Base-by-base conservation (phyloP, 2,329 filamentous ascomycete species). In the Fusarium vanettenii region DNA sequence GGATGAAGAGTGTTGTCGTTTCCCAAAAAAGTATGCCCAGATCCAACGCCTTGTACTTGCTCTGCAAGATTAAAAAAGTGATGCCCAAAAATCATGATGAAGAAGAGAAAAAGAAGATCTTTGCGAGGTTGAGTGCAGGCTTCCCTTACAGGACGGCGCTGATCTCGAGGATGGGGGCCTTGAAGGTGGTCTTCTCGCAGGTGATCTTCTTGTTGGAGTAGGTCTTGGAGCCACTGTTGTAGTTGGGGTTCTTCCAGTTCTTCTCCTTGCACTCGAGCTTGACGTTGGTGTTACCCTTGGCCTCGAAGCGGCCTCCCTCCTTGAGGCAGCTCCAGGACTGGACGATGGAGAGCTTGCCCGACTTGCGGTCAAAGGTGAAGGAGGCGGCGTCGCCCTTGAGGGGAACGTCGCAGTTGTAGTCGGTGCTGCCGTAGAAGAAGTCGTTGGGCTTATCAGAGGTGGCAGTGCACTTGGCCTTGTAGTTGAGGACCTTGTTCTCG, bases 241-340 rank as follows among this genome's bases (percentile, higher is more conserved):
- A 84, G 76, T 82, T 67, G 20, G 73, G 52, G 73, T 81, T 83
- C 73, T 81, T 62, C 71, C 72, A 80, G 8, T 22, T 72, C 57
- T 74, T 73, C 60, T 81, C 79, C 18, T 74, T 56, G 73, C 81
- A 82, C n/a, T 71, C 39, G 20, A 80, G 72, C 20, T 80, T 67
- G 59, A 80, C 76, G 18, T 72, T 74, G 14, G 69, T 73, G 22
- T 69, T 70, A 45, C 81, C 81, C 69, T 73, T 77, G 67, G 82
- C 82, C 43, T 71, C 77, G 72, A 79, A 82, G 57, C 75, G 72
- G 6, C 77, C 79, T 8, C 80, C 80, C 70, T 88, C 84, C 48
- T 86, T 83, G 43, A 74, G 73, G 77, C 88, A 89, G 5, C 74
- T 76, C 87, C 87, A 89, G 25, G 81, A 85, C 82, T 89, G 87